A percentile compares a stretch with the other conserved stretches of the same genome.
Evolutionary conservation across 768 basidiomycete species (phyloP).

Genomic region (Mycena indigotica): DNA sequence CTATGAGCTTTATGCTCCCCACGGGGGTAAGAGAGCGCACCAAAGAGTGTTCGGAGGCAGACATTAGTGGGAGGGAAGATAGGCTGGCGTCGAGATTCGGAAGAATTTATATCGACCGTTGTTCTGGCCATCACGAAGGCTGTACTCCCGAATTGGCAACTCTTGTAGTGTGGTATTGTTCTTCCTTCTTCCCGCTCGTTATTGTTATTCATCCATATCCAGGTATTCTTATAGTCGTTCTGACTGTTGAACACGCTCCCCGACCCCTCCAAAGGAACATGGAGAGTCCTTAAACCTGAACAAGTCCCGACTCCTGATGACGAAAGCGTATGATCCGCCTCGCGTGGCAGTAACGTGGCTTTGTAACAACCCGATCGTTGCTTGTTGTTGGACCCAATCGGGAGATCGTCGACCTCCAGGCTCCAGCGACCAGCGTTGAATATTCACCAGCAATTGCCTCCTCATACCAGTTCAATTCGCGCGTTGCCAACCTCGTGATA

Average conservation of each 20-base stretch:
- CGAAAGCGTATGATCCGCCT: no score
- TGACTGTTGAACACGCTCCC: no score
- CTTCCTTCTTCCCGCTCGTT: no score
- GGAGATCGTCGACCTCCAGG: neutral
- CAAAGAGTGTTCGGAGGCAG: conserved; percentile 41
- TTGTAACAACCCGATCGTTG: neutral
- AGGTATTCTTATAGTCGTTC: neutral
- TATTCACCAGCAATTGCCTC: no score
- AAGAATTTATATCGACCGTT: neutral
- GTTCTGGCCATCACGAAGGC: neutral
- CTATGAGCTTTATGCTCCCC: neutral
- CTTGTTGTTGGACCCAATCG: no score
- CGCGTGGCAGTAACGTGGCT: conserved; percentile 1
- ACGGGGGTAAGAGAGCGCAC: conserved; percentile 23
- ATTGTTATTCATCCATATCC: no score
- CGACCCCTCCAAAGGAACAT: no score
- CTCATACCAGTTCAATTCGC: neutral
- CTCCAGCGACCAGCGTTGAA: neutral
- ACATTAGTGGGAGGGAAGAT: conserved; percentile 8
- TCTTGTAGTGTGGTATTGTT: no score
- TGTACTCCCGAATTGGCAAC: no score
- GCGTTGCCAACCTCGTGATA: neutral
- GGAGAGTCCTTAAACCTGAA: no score
- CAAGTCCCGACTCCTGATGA: no score
- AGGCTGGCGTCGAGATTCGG: neutral